These are phyloP conservation scores for Russula dissimulans DNA, from an alignment of 768 basidiomycete species.

Conservation along the genomic window DNA sequence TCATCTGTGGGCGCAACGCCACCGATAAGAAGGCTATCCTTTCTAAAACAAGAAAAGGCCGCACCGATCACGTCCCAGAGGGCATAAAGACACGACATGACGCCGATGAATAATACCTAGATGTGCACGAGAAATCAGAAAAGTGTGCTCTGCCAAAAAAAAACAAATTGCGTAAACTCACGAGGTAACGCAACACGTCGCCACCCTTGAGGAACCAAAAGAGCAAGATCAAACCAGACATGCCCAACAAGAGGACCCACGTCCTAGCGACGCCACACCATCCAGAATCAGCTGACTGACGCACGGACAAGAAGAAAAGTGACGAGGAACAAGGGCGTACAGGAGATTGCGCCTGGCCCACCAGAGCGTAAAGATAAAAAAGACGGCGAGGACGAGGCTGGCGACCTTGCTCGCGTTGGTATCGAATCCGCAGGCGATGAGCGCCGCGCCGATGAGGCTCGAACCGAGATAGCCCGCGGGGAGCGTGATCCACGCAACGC, in stretches of 20 bases:
- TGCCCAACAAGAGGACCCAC: constrained; percentile 69
- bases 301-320: background rate
- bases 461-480: constrained; percentile 85
- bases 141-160: background rate
- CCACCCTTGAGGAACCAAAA: constrained; percentile 80
- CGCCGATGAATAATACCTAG: constrained; percentile 73
- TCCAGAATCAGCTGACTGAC: background rate
- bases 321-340: constrained; percentile 32
- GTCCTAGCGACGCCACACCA: constrained; percentile 36
- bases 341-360: constrained; percentile 72
- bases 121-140: background rate
- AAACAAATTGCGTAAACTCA: constrained; percentile 26
- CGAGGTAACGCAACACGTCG: constrained; percentile 68
- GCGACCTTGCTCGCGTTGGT: constrained; percentile 85
- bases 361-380: constrained; percentile 85
- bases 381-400: constrained; percentile 66
- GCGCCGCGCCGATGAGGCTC: constrained; percentile 73
- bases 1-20: constrained; percentile 47
- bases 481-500: constrained; percentile 70
- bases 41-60: constrained; percentile 22
- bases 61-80: constrained; percentile 82
- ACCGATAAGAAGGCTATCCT: background rate
- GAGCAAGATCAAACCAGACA: constrained; percentile 68
- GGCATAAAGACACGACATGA: constrained; percentile 82
- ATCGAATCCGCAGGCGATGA: constrained; percentile 85